Base-by-base conservation (phyloP, 179 eudicot species). In the Heliamphora pulchella region DNA sequence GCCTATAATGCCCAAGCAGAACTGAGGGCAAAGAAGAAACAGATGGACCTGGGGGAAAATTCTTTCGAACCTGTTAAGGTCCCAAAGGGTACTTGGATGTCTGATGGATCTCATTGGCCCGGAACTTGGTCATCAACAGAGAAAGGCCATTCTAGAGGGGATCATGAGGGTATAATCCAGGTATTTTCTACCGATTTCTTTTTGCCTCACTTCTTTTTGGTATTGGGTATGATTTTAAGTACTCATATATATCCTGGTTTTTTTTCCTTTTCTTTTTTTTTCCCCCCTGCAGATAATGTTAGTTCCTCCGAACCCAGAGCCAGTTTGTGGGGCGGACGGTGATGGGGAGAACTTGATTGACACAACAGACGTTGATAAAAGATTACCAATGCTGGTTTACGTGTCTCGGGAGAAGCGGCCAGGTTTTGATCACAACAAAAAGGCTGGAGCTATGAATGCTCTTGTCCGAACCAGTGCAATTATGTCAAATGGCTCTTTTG, bases 51-150 rank as follows among this genome's bases (percentile, higher is more conserved):
- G 69, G 62, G 92, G 92, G 74, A 85, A 71, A 89, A 84, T 0
- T 84, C 90, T 4, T 47, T 81, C 22, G 94, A 91, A 77, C 89
- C 90, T 0, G 87, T 88, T 48, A 86, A 89, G 77, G 88, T 87
- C 6, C 85, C 72, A 46, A 91, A 91, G 84, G 97, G 97, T 48
- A 94, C 97, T 64, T 94, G 98, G 98, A 94, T 94, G 98, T 97
- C 98, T 0, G 98, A 94, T 83, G 98, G 98, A 9, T 90, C 97
- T 5, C 97, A 94, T 39, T 94, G 98, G 98, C 98, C 98, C 0
- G 98, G 98, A 18, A 87, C 97, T 71, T 94, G 98, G 98, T 71
- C 93, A 47, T 9, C 84, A 1, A 55, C 83, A 2, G 96, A 94
- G 39, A 31, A 31, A 31, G 31, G 31, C 31, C 98, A 94, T 72